Base-by-base conservation (phyloP, 805 yeast species). In the Monosporozyma servazzii region DNA sequence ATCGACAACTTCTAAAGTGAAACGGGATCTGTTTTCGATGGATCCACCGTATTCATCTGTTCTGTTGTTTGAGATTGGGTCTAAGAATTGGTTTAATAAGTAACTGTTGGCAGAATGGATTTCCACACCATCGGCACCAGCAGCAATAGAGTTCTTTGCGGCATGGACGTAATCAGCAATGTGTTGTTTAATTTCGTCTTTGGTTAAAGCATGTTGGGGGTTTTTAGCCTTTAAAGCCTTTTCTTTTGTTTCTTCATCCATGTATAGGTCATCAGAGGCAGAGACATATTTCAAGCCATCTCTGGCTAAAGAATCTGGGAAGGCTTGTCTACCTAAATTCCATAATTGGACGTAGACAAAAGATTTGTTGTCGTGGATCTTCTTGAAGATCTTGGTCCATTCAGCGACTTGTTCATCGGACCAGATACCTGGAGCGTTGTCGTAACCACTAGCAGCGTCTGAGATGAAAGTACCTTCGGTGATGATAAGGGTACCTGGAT, bases 101-200 rank as follows among this genome's bases (percentile, higher is more conserved):
- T 79, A 83, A 17, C 89, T 88, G 62, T 82, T 81, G 20, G 88
- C 88, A 43, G 71, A 71, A 63, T 83, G 89, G 47, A 84, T 67
- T 65, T 84, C 88, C 30, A 84, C 77, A 55, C 82, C 82, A 63
- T 84, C 88, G 48, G 73, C 73, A 45, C 72, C 73, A 17, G 67
- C 66, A 13, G 57, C 65, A 39, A 70, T 53, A n/a, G 69, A 53
- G 46, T 64, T 66, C 58, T 66, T 67, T n/a, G 84, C 81, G 41
- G 80, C 78, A 2, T 56, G 54, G 9, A 71, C 76, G 56, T 63
- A 80, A 45, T 72, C 71, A 40, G 67, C 56, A 33, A 73, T 67
- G 51, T 70, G 70, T 48, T 72, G 69, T 50, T 75, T 65, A 58
- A 80, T 64, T 64, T 64, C 72, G 36, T 55, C 62, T 52, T 62